These are phyloP conservation scores for Gypsophila paniculata DNA, from an alignment of 179 eudicot genomes.

Conservation along the genomic window DNA sequence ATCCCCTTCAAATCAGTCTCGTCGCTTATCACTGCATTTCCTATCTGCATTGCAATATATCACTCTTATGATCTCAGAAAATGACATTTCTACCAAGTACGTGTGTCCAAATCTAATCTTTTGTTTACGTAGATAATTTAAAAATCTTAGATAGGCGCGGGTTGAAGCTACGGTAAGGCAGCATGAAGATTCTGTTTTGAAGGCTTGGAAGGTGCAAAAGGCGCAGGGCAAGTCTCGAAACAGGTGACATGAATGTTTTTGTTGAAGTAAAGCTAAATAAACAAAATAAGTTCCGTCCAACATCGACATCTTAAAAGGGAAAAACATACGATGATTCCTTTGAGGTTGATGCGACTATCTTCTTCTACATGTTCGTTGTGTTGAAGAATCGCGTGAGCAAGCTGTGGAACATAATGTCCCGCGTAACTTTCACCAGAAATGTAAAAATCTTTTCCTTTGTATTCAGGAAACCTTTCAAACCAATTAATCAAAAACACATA, in stretches of 20 bases:
- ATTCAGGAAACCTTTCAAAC: slow-evolving; percentile 62
- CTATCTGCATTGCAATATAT: slow-evolving; percentile 36
- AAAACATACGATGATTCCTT: slow-evolving; percentile 55
- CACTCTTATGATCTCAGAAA: no score
- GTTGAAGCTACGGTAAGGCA: no score
- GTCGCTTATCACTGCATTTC: slow-evolving; percentile 57
- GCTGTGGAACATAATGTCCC: slow-evolving; percentile 65
- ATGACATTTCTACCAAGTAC: no score
- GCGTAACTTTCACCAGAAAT: slow-evolving; percentile 68
- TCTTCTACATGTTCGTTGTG: slow-evolving; percentile 41
- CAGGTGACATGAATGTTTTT: no score
- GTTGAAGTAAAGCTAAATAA: no score
- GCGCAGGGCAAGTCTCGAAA: no score
- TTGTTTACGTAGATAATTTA: no score
- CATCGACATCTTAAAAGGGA: not conserved
- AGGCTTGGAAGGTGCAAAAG: not conserved
- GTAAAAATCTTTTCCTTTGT: slow-evolving; percentile 54
- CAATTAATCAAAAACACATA: slow-evolving; percentile 48
- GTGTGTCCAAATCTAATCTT: not conserved
- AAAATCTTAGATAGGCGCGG: no score
- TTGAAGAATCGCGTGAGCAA: slow-evolving; percentile 52
- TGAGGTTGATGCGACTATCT: slow-evolving; percentile 39
- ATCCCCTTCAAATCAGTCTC: slow-evolving; percentile 40
- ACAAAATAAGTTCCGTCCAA: no score
- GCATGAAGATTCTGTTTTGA: not conserved